These are phyloP conservation scores for Stenocarpella maydis DNA, from an alignment of 2,329 filamentous ascomycete species.

Conservation along the genomic window DNA sequence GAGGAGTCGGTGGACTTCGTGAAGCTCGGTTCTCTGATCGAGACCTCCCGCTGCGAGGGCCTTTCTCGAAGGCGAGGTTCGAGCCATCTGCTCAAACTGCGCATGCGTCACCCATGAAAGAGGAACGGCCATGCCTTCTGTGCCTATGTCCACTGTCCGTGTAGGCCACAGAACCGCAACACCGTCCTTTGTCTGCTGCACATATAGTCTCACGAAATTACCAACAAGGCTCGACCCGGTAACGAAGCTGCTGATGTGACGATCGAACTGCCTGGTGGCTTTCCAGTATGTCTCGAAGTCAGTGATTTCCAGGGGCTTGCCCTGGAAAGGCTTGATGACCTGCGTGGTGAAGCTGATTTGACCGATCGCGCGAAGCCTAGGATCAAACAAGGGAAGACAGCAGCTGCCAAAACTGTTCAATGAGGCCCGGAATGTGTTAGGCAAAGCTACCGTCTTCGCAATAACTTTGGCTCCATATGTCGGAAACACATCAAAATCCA, in stretches of 20 bases:
- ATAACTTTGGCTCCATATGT: constrained; percentile 98
- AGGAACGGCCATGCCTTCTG: constrained; percentile 76
- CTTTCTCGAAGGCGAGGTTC: constrained; percentile 50
- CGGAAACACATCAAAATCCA: constrained; percentile 97
- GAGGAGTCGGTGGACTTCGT: constrained; percentile 73
- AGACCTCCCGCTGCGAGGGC: constrained; percentile 60
- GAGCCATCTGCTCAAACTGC: constrained; percentile 70
- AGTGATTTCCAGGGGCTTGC: constrained; percentile 92
- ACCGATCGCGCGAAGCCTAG: constrained; percentile 87
- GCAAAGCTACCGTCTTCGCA: constrained; percentile 91
- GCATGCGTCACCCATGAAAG: constrained; percentile 79
- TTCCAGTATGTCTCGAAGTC: constrained; percentile 99
- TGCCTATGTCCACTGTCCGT: constrained; percentile 78
- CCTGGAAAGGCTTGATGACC: constrained; percentile 94
- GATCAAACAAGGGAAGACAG: constrained; percentile 91
- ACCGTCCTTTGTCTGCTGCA: constrained; percentile 89
- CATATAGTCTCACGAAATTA: constrained; percentile 91
- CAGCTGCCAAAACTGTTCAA: constrained; percentile 80
- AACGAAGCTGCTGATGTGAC: constrained; percentile 84
- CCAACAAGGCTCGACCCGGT: constrained; percentile 95
- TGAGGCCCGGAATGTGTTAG: constrained; percentile 81
- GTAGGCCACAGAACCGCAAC: constrained; percentile 87
- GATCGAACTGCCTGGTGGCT: constrained; percentile 90
- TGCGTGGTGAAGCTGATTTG: constrained; percentile 94
- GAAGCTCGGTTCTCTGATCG: constrained; percentile 45